Evolutionary conservation across 2,329 filamentous ascomycete species (phyloP), one percentile per base, ranked within the genome.

Genomic region (Nemania bipapillata): DNA sequence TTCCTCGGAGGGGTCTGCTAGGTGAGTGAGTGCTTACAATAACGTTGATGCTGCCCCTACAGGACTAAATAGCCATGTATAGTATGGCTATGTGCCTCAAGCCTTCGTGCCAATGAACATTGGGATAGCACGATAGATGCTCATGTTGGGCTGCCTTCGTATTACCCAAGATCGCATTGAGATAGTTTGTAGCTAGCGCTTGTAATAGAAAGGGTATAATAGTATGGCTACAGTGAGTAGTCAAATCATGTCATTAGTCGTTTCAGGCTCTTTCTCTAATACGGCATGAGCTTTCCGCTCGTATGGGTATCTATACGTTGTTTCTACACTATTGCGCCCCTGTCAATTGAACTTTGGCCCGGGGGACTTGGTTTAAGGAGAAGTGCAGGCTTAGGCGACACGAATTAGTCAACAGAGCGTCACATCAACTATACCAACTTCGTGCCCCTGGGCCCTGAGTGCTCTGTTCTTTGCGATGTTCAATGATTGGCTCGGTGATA

Each of bases 401-500:
- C 50, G 52, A 49, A 57, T 40, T 17, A 50, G 4, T 28, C 11
- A 47, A 40, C 37, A 47, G 57, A 47, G 6, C 28, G 45, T 4
- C n/a, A 12, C 28, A 58, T 69, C 74, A 91, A 71, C 84, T 86
- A 77, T 92, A 92, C 91, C 91, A 93, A 26, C 89, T 87, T 40
- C 84, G 81, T 12, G 85, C 84, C 2, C 86, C 88, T 5, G 86
- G 86, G 1, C 84, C 85, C 30, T 82, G 78, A 32, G 79, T 80
- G 6, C 80, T 79, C 65, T 87, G 82, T 70, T 93, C 90, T 70
- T 87, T 82, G 17, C 96, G 88, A 79, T 97, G 92, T n/a, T 90
- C 87, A 70, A 99, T 98, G 80, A 97, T 90, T 1, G 92, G 85
- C 71, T 93, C 85, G n/a, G 83, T 86, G 72, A 98, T 93, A 28